Conservation (phyloP, 1,284 basidiomycete genomes). For the Trichosporon faecale region DNA sequence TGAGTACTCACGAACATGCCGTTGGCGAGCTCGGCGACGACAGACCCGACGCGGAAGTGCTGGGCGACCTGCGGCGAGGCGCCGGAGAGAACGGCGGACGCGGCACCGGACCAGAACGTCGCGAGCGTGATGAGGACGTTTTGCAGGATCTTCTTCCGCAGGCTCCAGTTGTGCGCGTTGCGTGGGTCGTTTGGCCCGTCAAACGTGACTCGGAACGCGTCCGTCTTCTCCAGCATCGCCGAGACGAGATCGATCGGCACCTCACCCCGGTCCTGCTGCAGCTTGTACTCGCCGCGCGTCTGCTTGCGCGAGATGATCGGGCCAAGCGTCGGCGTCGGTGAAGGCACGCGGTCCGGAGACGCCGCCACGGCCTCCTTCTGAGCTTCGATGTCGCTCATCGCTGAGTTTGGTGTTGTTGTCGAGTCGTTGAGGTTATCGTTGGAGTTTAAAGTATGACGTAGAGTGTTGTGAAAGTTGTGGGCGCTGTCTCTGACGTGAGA, state of each 20-base stretch:
- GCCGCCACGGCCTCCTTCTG: not conserved
- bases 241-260: slow-evolving; percentile 21
- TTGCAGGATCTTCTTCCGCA: slow-evolving; percentile 21
- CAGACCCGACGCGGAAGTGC: slow-evolving; percentile 18
- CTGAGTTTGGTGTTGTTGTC: not conserved
- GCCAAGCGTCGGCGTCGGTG: slow-evolving; percentile 14
- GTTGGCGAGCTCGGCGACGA: slow-evolving; percentile 27
- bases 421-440: not conserved
- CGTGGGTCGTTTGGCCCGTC: slow-evolving; percentile 61
- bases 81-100: slow-evolving; percentile 19
- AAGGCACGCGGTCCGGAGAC: not conserved
- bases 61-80: slow-evolving; percentile 9
- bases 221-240: slow-evolving; percentile 19
- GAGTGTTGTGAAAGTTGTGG: not conserved
- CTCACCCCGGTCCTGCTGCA: slow-evolving; percentile 11
- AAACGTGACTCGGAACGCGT: slow-evolving; percentile 57
- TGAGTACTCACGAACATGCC: slow-evolving; percentile 22
- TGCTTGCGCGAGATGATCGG: not conserved
- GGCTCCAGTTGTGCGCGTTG: slow-evolving; percentile 67
- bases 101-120: slow-evolving; percentile 27
- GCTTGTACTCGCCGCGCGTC: not conserved
- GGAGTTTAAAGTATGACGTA: not conserved
- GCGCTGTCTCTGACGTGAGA: not conserved
- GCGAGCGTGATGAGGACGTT: slow-evolving; percentile 25
- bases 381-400: slow-evolving; percentile 8